A percentile compares a stretch with the other conserved stretches of the same genome.
These are phyloP conservation scores for Leccinum obscurum DNA, from an alignment of 768 basidiomycete genomes.

Conservation along the genomic window DNA sequence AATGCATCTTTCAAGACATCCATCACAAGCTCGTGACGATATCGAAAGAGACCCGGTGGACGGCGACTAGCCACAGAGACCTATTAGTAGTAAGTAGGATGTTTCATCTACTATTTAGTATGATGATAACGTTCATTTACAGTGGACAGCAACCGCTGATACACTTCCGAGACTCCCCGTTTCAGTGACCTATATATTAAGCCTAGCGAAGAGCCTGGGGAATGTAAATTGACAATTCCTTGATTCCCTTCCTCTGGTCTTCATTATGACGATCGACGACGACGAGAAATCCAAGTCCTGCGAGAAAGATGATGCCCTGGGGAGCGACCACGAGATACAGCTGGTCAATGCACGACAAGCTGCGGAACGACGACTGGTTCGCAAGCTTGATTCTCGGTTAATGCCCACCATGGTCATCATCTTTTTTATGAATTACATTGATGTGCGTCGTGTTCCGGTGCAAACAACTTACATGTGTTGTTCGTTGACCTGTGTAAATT, in stretches of 20 bases:
- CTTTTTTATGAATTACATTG: slow-evolving; percentile 5
- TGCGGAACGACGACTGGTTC: background rate
- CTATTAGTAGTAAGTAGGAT: background rate
- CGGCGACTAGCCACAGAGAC: background rate
- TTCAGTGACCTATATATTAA: background rate
- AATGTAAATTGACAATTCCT: background rate
- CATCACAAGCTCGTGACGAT: background rate
- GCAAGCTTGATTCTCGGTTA: background rate
- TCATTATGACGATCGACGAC: background rate
- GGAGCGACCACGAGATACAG: background rate
- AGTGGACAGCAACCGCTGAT: background rate
- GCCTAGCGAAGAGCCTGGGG: background rate
- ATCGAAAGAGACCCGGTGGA: background rate
- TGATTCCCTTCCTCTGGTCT: background rate
- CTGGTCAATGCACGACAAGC: background rate
- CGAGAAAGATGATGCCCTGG: background rate
- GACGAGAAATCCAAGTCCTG: background rate
- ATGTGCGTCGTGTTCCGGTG: slow-evolving; percentile 1
- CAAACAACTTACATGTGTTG: background rate
- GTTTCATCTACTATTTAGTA: background rate
- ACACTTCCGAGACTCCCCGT: background rate
- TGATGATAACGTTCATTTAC: background rate
- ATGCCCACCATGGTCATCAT: background rate
- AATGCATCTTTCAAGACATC: background rate
- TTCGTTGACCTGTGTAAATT: background rate